Evolutionary conservation across 805 yeast species (phyloP).

Genomic region (Yarrowia porcina): DNA sequence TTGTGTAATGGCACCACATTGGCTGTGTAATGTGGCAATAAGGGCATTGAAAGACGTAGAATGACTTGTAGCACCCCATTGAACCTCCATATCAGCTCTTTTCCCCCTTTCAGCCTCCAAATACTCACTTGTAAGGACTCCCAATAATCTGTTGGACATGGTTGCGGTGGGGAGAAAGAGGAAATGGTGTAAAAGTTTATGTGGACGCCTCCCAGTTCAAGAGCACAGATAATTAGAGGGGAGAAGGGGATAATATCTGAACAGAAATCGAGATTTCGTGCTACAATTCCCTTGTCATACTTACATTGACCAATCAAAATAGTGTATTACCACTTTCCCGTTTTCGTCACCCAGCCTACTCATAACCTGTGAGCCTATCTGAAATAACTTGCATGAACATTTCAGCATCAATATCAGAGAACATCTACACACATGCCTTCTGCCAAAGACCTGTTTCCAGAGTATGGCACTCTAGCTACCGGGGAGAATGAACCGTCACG

Average conservation of each 20-base stretch:
- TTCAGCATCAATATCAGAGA: neutral
- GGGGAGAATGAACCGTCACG: slow-evolving; percentile 9
- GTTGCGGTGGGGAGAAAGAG: slow-evolving; percentile 23
- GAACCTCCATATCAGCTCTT: neutral
- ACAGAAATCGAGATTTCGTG: no score
- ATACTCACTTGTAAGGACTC: slow-evolving; percentile 25
- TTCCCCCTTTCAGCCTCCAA: neutral
- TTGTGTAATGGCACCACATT: no score
- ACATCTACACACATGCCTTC: neutral
- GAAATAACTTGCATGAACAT: neutral
- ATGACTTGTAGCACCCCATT: neutral
- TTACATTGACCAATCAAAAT: neutral
- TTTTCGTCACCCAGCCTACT: no score
- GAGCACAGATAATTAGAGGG: neutral
- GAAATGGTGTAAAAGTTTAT: slow-evolving; percentile 20
- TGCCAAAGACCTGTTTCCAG: slow-evolving; percentile 14
- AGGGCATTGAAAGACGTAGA: neutral
- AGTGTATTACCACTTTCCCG: neutral
- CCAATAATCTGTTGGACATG: slow-evolving; percentile 25
- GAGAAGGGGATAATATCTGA: neutral
- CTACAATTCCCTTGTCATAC: no score
- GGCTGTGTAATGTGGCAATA: neutral
- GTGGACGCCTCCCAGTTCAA: slow-evolving; percentile 25
- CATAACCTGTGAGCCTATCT: slow-evolving; percentile 6
- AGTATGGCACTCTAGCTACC: slow-evolving; percentile 9